Conservation (phyloP, 176 grass and related monocot genomes). For the Rhynchospora tenuis region DNA sequence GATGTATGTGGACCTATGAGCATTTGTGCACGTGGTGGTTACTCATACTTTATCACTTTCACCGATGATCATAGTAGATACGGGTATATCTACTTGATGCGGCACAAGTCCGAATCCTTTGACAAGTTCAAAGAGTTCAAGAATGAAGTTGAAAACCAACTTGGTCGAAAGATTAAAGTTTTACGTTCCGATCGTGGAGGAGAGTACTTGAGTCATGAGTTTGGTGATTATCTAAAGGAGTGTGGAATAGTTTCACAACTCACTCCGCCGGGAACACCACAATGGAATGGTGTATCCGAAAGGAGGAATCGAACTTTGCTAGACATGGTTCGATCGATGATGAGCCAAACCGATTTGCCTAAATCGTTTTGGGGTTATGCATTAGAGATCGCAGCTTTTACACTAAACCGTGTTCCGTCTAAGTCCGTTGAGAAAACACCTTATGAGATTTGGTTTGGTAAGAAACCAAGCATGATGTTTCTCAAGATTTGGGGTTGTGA, state of each 20-base stretch:
- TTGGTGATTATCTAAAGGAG: not conserved
- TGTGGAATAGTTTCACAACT: not conserved
- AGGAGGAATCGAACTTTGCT: not conserved
- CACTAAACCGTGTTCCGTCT: not conserved
- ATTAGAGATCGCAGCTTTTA: no score
- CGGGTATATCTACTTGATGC: no score
- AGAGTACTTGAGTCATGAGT: not conserved
- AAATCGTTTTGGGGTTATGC: not conserved
- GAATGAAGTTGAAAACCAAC: no score
- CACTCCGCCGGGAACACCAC: not conserved
- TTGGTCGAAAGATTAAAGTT: no score
- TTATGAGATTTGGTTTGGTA: no score
- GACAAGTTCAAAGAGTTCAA: no score
- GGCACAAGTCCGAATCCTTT: no score
- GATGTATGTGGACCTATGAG: no score
- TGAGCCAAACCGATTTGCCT: not conserved
- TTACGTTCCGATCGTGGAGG: not conserved
- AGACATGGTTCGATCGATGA: not conserved
- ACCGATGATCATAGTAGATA: no score
- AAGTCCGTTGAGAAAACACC: not conserved
- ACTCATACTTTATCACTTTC: no score
- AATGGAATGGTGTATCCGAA: conserved; percentile 5
- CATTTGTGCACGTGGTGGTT: no score
- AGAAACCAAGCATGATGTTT: no score
- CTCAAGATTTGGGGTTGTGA: not conserved